Evolutionary conservation across 108 stramenopile genomes (phyloP).

Genomic region (Skeletonema potamos): DNA sequence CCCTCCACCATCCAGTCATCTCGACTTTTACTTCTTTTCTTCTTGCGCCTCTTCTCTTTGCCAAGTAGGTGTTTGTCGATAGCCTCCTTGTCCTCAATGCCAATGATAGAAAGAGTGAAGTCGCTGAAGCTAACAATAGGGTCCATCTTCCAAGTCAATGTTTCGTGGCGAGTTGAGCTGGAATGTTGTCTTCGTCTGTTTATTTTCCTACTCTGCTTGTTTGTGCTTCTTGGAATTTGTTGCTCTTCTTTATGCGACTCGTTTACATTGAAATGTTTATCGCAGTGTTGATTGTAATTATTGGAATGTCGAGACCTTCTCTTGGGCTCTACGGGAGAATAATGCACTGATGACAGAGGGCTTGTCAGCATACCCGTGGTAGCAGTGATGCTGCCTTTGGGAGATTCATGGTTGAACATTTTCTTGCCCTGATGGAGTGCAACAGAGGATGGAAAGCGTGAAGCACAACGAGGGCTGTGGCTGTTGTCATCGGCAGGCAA

Average conservation of each 20-base stretch:
- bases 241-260: neutral
- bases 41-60: neutral
- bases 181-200: neutral
- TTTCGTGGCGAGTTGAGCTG: neutral
- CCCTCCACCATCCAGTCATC: conserved; percentile 44
- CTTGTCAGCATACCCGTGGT: neutral
- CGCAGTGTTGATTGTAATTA: neutral
- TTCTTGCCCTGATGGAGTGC: neutral
- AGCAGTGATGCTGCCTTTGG: conserved; percentile 6
- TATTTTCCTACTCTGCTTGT: neutral
- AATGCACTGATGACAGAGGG: conserved; percentile 14
- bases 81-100: conserved; percentile 40
- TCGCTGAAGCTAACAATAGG: conserved; percentile 55
- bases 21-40: conserved; percentile 11
- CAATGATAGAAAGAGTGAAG: conserved; percentile 47
- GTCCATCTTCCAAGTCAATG: conserved; percentile 55
- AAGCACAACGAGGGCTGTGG: neutral
- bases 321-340: conserved; percentile 29
- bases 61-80: conserved; percentile 5
- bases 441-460: neutral
- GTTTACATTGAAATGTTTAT: neutral
- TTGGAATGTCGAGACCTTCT: neutral
- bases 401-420: neutral
- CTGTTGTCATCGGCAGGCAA: neutral
- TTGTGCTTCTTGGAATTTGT: conserved; percentile 29